Base-by-base conservation (phyloP, 768 basidiomycete species). In the Tricholoma sp. region DNA sequence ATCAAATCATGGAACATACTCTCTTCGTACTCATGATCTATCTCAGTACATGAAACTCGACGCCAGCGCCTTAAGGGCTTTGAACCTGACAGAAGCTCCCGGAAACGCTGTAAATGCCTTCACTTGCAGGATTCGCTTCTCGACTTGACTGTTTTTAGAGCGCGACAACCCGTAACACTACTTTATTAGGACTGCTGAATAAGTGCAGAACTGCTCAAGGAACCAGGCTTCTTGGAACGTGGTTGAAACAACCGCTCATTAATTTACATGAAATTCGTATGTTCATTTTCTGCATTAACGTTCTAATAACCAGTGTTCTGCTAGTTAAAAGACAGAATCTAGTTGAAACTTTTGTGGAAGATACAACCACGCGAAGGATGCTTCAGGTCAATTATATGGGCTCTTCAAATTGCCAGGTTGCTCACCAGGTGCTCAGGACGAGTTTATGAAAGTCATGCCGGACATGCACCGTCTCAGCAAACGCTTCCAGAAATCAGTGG, bases 201-300 rank as follows among this genome's bases (percentile, higher is more conserved):
- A 91, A 90, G 63, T 97, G 96, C 76, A 97, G 97, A 73, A 98
- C 97, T 0, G 85, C 91, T 0, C 97, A 99, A 67, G 97, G 97
- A 0, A 85, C 90, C 12, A 76, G 97, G 54, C 69, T 97, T 39
- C 77, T 99, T 3, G 90, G 86, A 0, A 86, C 85, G 49, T 98
- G 96, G 96, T 74, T 99, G 41, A 98, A 97, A 66, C 97, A 98
- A 68, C 97, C 97, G 5, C 74, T 98, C 28, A 84, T 98, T 31
- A 98, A 97, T 69, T 70, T 92, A 36, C 95, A 98, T 61, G 91
- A 94, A 66, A 98, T 98, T 58, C 78, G 94, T 91, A 56, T 59
- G 91, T 76, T 34, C 4, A 24, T 31, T 6, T 42, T 17, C 39
- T 34, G 45, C n/a, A 45, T 28, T n/a, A n/a, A 34, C 36, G 52